Evolutionary conservation across 371 early-diverging fungal genomes (phyloP), one percentile per base, ranked within the genome.

Genomic region (Dichotomocladium elegans): DNA sequence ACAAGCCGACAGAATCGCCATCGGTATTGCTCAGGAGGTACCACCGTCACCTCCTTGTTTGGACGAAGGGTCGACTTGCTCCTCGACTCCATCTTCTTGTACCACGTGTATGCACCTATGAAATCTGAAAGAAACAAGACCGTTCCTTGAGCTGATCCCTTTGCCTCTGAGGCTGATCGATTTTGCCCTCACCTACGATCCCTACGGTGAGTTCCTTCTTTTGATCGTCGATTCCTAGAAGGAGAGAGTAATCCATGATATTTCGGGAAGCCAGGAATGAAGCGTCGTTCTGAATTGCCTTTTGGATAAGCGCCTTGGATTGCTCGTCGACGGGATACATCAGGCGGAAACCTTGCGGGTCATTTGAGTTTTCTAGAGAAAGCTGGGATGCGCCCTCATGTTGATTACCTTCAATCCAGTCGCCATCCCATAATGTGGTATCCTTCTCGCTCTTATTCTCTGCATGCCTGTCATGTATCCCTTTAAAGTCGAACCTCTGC

Each of bases 81-180:
- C 72, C 83, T 91, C 52, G 83, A 88, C 70, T 96, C 96, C 10
- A 96, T 74, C 55, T 87, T 85, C 70, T 95, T 96, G 74, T 92
- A 93, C 94, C 93, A 95, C 0, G 96, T 96, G 59, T 87, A 96
- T 0, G 95, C 87, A 15, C 96, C 87, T 65, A 95, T 94, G 61
- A 91, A 96, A 66, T 96, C 96, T 86, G 47, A 8, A 31, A 14
- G 19, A 24, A 58, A 30, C 19, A 25, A 17, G 35, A 15, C 22
- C 41, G n/a, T 26, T 40, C 15, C 17, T 42, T 42, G 31, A 47
- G 24, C 24, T 17, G 15, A 8, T 41, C 41, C 21, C 41, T 41
- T 41, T 41, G n/a, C 41, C n/a, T 41, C 41, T n/a, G n/a, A n/a
- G n/a, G n/a, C n/a, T n/a, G 15, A 15, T 15, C 21, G 5, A 44